Evolutionary conservation across 495 filamentous ascomycete genomes (phyloP).

Genomic region (Podospora anserina): DNA sequence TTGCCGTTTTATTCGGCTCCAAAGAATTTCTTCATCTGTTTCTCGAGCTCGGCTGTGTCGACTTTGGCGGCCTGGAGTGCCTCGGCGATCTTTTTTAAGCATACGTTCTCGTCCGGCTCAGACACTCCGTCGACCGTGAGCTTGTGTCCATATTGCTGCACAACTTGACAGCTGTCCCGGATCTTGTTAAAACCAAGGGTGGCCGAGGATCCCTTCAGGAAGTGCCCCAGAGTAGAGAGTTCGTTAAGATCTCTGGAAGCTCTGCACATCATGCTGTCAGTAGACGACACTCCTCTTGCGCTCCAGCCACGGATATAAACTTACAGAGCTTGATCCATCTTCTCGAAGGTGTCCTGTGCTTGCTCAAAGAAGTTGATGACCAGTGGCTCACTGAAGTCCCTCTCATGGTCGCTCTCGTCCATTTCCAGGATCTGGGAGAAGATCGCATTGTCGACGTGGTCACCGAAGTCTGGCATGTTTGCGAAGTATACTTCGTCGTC

Average conservation of each 20-base stretch:
- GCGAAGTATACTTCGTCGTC: conserved; percentile 21
- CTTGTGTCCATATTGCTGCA: conserved; percentile 82
- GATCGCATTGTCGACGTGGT: conserved; percentile 71
- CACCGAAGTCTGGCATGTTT: conserved; percentile 50
- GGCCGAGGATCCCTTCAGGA: conserved; percentile 96
- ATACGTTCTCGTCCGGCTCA: conserved; percentile 61
- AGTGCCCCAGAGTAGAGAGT: conserved; percentile 85
- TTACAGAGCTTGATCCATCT: conserved; percentile 84
- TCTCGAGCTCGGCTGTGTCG: conserved; percentile 75
- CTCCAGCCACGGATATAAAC: conserved; percentile 30
- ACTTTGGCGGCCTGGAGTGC: conserved; percentile 67
- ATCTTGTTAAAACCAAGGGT: conserved; percentile 91
- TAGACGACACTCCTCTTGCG: background rate
- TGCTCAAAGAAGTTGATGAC: conserved; percentile 93
- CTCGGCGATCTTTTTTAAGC: conserved; percentile 63
- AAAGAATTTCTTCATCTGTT: conserved; percentile 70
- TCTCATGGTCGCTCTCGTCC: conserved; percentile 80
- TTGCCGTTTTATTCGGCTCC: background rate
- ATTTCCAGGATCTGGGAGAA: conserved; percentile 97
- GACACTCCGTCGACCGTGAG: conserved; percentile 72
- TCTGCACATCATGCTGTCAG: conserved; percentile 44
- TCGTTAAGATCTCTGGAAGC: conserved; percentile 59
- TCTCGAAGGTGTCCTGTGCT: conserved; percentile 76
- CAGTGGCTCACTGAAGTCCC: conserved; percentile 76
- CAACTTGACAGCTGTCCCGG: conserved; percentile 90